Evolutionary conservation across 257 asterid species (phyloP).

Genomic region (Capsicum chinense): DNA sequence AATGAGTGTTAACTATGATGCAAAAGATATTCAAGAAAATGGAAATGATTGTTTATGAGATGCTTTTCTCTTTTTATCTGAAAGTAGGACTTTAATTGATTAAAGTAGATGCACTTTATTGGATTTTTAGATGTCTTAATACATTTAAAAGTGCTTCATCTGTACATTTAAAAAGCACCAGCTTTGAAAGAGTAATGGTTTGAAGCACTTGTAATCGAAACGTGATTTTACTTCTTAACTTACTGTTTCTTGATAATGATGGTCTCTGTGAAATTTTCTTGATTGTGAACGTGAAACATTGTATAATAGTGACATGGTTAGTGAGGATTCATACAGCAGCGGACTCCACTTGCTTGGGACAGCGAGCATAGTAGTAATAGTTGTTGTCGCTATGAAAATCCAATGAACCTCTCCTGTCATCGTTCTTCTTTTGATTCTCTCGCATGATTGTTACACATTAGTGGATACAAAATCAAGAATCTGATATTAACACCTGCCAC

Average conservation of each 20-base stretch:
- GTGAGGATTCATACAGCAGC: not conserved
- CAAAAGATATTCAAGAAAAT: not conserved
- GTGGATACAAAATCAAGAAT: not conserved
- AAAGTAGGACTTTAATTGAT: not conserved
- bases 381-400: not conserved
- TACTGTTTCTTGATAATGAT: not conserved
- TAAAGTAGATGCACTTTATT: not conserved
- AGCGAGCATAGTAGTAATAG: not conserved
- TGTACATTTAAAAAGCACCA: not conserved
- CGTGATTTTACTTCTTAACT: not conserved
- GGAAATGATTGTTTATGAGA: not conserved
- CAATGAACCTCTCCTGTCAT: conserved; percentile 1
- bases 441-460: not conserved
- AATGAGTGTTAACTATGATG: not conserved
- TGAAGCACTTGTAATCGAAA: not conserved
- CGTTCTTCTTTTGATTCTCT: not conserved
- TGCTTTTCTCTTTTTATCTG: not conserved
- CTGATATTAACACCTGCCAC: not conserved
- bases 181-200: not conserved
- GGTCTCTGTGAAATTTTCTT: not conserved
- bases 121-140: not conserved
- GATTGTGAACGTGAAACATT: not conserved
- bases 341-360: not conserved
- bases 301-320: not conserved
- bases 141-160: not conserved